A percentile compares a stretch with the other conserved stretches of the same genome.
These are phyloP conservation scores for Blechomonas ayalai DNA, from an alignment of 208 protist species.

Conservation along the genomic window DNA sequence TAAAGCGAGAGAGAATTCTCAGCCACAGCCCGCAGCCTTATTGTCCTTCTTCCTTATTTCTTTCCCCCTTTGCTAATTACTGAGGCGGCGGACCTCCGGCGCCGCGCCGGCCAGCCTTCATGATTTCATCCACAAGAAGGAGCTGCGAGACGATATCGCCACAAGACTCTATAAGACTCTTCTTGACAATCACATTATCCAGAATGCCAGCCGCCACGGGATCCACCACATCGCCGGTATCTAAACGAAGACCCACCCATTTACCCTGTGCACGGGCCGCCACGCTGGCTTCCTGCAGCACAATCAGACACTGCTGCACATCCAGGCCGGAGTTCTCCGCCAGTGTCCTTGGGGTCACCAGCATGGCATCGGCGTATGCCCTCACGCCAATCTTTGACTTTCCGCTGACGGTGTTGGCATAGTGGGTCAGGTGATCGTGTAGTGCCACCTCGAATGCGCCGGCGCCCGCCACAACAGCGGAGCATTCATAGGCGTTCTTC, in stretches of 20 bases:
- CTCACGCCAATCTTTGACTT: conserved; percentile 97
- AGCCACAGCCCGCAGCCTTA: too few species aligned
- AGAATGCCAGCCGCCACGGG: conserved; percentile 93
- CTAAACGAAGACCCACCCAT: conserved; percentile 95
- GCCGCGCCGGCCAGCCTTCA: conserved; percentile 95
- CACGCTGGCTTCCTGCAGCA: conserved; percentile 89
- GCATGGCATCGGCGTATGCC: conserved; percentile 98
- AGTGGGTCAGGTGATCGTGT: conserved; percentile 92
- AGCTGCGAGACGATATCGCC: conserved; percentile 97
- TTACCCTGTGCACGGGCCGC: conserved; percentile 54
- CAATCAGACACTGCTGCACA: conserved; percentile 94
- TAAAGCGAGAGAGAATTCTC: neutral
- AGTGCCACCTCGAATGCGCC: conserved; percentile 97
- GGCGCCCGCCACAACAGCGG: conserved; percentile 94
- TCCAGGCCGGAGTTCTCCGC: conserved; percentile 98
- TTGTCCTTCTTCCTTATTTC: conserved; percentile 1
- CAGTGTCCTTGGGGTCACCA: conserved; percentile 98
- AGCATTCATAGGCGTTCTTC: conserved; percentile 97
- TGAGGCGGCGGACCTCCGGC: conserved; percentile 35
- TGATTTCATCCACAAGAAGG: conserved; percentile 99
- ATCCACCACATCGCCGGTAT: conserved; percentile 95
- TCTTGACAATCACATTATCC: conserved; percentile 99
- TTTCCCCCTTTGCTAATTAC: conserved; percentile 6
- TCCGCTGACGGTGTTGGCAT: conserved; percentile 68
- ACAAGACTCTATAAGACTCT: conserved; percentile 94